A percentile compares a stretch with the other conserved stretches of the same genome.
Evolutionary conservation across 1,139 yeast genomes (phyloP).

Genomic region (Nakaseomyces glabratus): DNA sequence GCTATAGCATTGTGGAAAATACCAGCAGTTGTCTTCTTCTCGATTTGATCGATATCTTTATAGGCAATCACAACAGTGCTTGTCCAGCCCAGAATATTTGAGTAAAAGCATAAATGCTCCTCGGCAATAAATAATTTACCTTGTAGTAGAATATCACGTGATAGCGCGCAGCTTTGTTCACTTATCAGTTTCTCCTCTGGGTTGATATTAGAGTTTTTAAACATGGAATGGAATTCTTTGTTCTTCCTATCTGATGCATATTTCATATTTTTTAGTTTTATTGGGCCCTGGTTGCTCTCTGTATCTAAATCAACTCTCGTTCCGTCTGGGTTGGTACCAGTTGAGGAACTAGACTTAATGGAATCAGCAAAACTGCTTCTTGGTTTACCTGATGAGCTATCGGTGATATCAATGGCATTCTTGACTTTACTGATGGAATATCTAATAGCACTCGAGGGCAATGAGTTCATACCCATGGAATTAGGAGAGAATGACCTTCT

Average conservation of each 20-base stretch:
- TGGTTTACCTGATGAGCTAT: slow-evolving; percentile 10
- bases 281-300: not conserved
- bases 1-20: slow-evolving; percentile 69
- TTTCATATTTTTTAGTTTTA: slow-evolving; percentile 26
- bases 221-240: slow-evolving; percentile 52
- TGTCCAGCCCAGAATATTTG: slow-evolving; percentile 67
- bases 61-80: slow-evolving; percentile 56
- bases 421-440: slow-evolving; percentile 18
- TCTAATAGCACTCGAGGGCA: slow-evolving; percentile 19
- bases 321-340: slow-evolving; percentile 5
- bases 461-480: slow-evolving; percentile 21
- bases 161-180: slow-evolving; percentile 64
- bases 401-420: slow-evolving; percentile 12
- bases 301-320: slow-evolving; percentile 3
- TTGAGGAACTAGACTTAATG: slow-evolving; percentile 12
- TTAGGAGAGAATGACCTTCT: slow-evolving; percentile 28
- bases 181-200: slow-evolving; percentile 47
- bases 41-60: slow-evolving; percentile 61
- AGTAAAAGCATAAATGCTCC: slow-evolving; percentile 54
- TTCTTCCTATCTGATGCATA: slow-evolving; percentile 41
- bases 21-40: slow-evolving; percentile 63
- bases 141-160: slow-evolving; percentile 62
- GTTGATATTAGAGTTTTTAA: slow-evolving; percentile 43
- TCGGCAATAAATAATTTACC: slow-evolving; percentile 61
- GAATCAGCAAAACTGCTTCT: slow-evolving; percentile 9